Conservation (phyloP, 768 basidiomycete genomes). For the Russula virescens region DNA sequence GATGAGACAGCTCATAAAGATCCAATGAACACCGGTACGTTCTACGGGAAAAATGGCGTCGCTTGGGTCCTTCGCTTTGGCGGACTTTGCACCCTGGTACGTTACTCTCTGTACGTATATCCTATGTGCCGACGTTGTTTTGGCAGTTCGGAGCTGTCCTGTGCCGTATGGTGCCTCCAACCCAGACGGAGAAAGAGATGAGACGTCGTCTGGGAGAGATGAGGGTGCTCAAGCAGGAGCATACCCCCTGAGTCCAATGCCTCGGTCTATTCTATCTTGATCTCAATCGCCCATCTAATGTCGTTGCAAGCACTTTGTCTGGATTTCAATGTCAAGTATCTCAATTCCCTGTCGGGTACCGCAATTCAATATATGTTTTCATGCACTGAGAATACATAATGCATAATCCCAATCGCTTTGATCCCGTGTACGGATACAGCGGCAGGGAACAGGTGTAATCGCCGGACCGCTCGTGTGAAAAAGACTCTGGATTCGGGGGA, state of each 20-base stretch:
- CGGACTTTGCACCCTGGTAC: constrained; percentile 70
- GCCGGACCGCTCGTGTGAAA: constrained; percentile 30
- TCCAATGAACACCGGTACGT: constrained; percentile 47
- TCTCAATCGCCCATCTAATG: constrained; percentile 7
- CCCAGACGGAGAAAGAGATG: constrained; percentile 89
- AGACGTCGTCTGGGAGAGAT: constrained; percentile 73
- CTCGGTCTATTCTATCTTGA: constrained; percentile 28
- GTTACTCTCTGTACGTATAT: constrained; percentile 21
- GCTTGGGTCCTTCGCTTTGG: constrained; percentile 94
- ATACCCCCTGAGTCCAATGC: constrained; percentile 38
- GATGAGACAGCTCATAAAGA: constrained; percentile 50
- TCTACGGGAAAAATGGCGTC: constrained; percentile 82
- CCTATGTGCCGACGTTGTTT: not conserved
- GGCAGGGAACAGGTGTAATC: constrained; percentile 48
- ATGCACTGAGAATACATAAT: constrained; percentile 40
- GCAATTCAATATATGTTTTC: constrained; percentile 6
- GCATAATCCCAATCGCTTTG: constrained; percentile 52
- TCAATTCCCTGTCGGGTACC: not conserved
- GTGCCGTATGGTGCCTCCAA: constrained; percentile 79
- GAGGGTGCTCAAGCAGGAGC: constrained; percentile 64
- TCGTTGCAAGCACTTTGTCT: constrained; percentile 2
- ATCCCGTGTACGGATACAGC: constrained; percentile 39
- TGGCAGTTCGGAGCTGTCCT: constrained; percentile 61
- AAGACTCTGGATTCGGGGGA: constrained; percentile 3
- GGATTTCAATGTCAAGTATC: constrained; percentile 5